Evolutionary conservation across 768 basidiomycete species (phyloP), one percentile per base, ranked within the genome.

Genomic region (Leccinum uliginosum): DNA sequence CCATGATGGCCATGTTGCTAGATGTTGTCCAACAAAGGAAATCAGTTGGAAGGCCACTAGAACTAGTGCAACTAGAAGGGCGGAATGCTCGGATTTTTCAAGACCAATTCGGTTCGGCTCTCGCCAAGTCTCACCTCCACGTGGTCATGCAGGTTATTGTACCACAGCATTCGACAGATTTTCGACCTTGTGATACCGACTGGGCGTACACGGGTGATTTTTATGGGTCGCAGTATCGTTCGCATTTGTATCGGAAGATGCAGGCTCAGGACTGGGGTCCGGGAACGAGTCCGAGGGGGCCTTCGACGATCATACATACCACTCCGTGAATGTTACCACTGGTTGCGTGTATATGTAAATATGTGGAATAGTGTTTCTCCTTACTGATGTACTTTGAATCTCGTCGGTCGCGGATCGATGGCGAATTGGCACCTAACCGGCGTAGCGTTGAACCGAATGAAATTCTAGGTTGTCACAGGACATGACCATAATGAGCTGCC

Each of bases 1-100:
- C 71, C 17, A 49, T 59, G 55, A 67, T 72, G 61, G 69, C 62
- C 30, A 63, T 71, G 60, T 56, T 71, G 15, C 64, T 71, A 26
- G 71, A 72, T 50, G 67, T 71, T 11, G 57, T 71, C 48, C 69
- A 67, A 30, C 69, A 73, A 54, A 61, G 70, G 58, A 67, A 65
- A 50, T 57, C 62, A 2, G 71, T 72, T 27, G 71, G 71, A 30
- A 64, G 51, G 45, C 62, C 70, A n/a, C 53, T 71, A 21, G 54
- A 47, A 10, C 21, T 64, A 38, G 32, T 71, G 15, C 70, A 63
- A n/a, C 58, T 71, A 12, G 71, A 72, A 27, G 70, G 70, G 10
- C 23, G 50, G 10, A 60, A 60, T 24, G 62, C 62, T 6, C 53
- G 38, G 14, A 54, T 58, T 40, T 72, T 71, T n/a, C 65, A 71